Evolutionary conservation across 768 basidiomycete species (phyloP).

Genomic region (Boletus subparvulus): DNA sequence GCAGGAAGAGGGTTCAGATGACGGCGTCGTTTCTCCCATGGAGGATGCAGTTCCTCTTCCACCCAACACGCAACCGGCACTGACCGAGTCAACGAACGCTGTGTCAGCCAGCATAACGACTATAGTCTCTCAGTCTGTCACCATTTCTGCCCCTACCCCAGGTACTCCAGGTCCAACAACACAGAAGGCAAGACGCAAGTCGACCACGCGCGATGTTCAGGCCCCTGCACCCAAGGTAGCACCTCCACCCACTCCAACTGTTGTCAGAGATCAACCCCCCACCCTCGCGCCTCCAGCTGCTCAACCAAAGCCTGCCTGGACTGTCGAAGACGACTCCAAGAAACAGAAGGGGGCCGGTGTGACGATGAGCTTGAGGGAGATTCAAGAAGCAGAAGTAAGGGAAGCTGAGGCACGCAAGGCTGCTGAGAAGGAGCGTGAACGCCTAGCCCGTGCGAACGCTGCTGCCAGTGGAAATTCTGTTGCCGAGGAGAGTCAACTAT

Average conservation of each 20-base stretch:
- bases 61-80: slow-evolving; percentile 10
- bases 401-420: slow-evolving; percentile 75
- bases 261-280: slow-evolving; percentile 25
- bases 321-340: slow-evolving; percentile 66
- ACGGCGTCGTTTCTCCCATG: slow-evolving; percentile 17
- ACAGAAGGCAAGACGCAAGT: slow-evolving; percentile 29
- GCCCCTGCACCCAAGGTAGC: slow-evolving; percentile 19
- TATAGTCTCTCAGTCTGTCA: slow-evolving; percentile 2
- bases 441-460: slow-evolving; percentile 46
- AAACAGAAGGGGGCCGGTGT: slow-evolving; percentile 45
- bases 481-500: slow-evolving; percentile 57
- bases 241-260: slow-evolving; percentile 4
- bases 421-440: slow-evolving; percentile 70
- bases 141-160: slow-evolving; percentile 11
- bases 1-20: slow-evolving; percentile 29
- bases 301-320: slow-evolving; percentile 59
- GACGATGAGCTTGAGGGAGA: slow-evolving; percentile 81
- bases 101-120: slow-evolving; percentile 1
- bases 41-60: slow-evolving; percentile 18
- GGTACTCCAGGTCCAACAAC: slow-evolving; percentile 20
- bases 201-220: slow-evolving; percentile 27
- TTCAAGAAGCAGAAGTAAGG: slow-evolving; percentile 90
- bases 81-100: slow-evolving; percentile 15
- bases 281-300: slow-evolving; percentile 18
- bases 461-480: slow-evolving; percentile 36